Percentiles rank a stretch among this genome's conserved stretches.
Evolutionary conservation across 176 grass and related monocot genomes (phyloP).

Genomic region (Triticum timopheevii): DNA sequence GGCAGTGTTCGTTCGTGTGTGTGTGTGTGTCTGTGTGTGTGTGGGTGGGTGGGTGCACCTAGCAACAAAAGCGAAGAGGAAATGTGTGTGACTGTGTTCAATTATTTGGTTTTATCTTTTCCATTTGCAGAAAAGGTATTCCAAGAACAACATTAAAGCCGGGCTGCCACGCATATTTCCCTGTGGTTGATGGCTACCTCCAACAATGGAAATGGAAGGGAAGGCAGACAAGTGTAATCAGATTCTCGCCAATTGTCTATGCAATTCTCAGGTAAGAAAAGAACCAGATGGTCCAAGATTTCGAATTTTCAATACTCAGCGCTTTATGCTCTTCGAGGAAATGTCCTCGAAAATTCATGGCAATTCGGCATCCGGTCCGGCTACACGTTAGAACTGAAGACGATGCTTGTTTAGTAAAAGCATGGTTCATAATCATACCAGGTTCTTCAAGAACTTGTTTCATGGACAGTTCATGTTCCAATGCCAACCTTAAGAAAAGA

Average conservation of each 20-base stretch:
- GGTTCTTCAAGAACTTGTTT: slow-evolving; percentile 26
- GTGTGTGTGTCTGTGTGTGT: neutral
- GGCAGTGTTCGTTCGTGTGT: neutral
- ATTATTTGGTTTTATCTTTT: slow-evolving; percentile 57
- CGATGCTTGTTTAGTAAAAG: slow-evolving; percentile 17
- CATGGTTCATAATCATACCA: neutral
- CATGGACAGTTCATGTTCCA: neutral
- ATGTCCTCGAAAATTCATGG: slow-evolving; percentile 8
- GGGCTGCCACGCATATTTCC: slow-evolving; percentile 41
- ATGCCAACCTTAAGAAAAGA: slow-evolving; percentile 17
- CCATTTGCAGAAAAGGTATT: slow-evolving; percentile 46
- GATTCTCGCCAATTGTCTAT: slow-evolving; percentile 50
- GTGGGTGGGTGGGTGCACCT: slow-evolving; percentile 24
- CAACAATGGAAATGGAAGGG: slow-evolving; percentile 42
- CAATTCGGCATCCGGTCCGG: slow-evolving; percentile 17
- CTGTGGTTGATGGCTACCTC: slow-evolving; percentile 41
- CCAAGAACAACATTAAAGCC: slow-evolving; percentile 48
- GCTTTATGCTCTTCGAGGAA: slow-evolving; percentile 34
- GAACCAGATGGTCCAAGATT: slow-evolving; percentile 35
- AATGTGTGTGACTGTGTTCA: slow-evolving; percentile 10
- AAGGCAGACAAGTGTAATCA: slow-evolving; percentile 46
- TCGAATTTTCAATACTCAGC: slow-evolving; percentile 29
- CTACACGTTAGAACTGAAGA: neutral
- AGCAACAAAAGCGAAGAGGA: slow-evolving; percentile 26
- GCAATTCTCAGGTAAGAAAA: slow-evolving; percentile 33